Conservation (phyloP, 164 flowering plant species). For the Piper betle region DNA sequence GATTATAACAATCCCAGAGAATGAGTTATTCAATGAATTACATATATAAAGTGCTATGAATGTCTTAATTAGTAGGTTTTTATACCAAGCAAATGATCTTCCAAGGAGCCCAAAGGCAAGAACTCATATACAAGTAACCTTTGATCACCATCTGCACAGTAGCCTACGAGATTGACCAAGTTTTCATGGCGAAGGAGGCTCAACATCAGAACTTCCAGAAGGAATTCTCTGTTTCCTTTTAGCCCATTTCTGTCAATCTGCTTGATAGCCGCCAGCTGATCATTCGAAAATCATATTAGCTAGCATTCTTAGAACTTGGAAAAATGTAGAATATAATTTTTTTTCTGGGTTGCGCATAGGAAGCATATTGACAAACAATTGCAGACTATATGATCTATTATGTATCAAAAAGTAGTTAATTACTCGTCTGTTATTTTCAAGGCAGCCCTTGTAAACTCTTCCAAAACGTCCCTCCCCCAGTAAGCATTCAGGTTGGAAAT, state of each 20-base stretch:
- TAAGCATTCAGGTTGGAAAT: conserved; percentile 20
- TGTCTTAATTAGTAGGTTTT: not conserved
- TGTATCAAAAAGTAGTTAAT: not conserved
- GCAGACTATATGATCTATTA: not conserved
- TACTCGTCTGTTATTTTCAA: conserved; percentile 20
- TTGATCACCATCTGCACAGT: conserved; percentile 34
- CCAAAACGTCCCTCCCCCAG: conserved; percentile 30
- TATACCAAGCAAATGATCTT: conserved; percentile 28
- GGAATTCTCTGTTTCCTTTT: conserved; percentile 27
- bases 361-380: not conserved
- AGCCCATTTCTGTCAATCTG: conserved; percentile 28
- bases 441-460: conserved; percentile 23
- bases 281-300: conserved; percentile 2
- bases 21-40: too few species aligned
- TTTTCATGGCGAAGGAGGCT: conserved; percentile 27
- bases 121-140: conserved; percentile 27
- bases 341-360: too few species aligned
- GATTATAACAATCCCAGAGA: too few species aligned
- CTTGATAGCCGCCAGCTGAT: conserved; percentile 24
- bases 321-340: not conserved
- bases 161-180: conserved; percentile 26
- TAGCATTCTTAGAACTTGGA: not conserved
- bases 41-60: not conserved
- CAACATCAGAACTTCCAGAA: conserved; percentile 24
- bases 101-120: conserved; percentile 25